Percentiles rank a stretch among this genome's conserved stretches.
phyloP scores from a whole-genome alignment of 768 basidiomycete species.

The Inosperma sp. region DNA sequence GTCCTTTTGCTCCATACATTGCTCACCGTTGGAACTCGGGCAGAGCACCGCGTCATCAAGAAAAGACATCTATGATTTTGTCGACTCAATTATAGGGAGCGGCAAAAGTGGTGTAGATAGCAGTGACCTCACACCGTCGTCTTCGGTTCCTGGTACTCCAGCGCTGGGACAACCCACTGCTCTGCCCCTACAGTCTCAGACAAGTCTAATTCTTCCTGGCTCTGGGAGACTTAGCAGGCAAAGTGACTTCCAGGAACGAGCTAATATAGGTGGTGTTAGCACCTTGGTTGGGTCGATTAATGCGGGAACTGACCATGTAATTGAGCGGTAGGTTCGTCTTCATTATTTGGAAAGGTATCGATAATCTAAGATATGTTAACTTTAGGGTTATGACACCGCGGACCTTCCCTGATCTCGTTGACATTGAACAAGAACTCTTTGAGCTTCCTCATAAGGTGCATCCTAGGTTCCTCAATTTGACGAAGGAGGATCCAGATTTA shows the following conservation, averaged over 20 bases:
- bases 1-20: too few species aligned
- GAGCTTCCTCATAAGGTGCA: slow-evolving; percentile 82
- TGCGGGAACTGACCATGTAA: slow-evolving; percentile 60
- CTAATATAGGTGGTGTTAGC: slow-evolving; percentile 33
- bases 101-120: slow-evolving; percentile 48
- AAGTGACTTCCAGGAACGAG: slow-evolving; percentile 52
- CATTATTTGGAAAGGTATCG: neutral
- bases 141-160: slow-evolving; percentile 72
- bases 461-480: too few species aligned
- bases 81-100: slow-evolving; percentile 55
- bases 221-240: slow-evolving; percentile 69
- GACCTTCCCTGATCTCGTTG: slow-evolving; percentile 73
- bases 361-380: slow-evolving; percentile 6
- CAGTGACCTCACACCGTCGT: slow-evolving; percentile 62
- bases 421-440: slow-evolving; percentile 85
- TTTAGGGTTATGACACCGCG: slow-evolving; percentile 59
- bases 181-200: slow-evolving; percentile 33
- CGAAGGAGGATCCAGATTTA: too few species aligned
- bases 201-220: slow-evolving; percentile 48
- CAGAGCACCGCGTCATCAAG: slow-evolving; percentile 34
- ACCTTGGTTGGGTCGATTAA: slow-evolving; percentile 45
- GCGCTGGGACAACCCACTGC: slow-evolving; percentile 36
- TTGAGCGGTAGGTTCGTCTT: slow-evolving; percentile 53
- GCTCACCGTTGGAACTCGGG: neutral
- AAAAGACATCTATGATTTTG: slow-evolving; percentile 66